Evolutionary conservation across 2,329 filamentous ascomycete genomes (phyloP), one percentile per base, ranked within the genome.

Genomic region (Fusarium pininemorale): DNA sequence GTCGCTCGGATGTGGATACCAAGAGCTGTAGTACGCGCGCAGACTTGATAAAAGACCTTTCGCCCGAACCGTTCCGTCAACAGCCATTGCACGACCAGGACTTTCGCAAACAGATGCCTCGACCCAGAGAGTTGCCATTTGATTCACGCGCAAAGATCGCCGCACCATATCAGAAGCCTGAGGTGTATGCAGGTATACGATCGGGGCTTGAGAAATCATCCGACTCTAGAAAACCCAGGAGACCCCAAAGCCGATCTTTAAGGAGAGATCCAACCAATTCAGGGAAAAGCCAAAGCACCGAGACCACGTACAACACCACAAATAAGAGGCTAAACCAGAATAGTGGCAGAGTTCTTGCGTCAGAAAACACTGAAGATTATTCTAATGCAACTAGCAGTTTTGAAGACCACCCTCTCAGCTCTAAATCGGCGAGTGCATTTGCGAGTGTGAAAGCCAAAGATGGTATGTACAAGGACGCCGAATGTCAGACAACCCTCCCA

Each of bases 121-220:
- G 48, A 20, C 80, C 79, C 47, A 79, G 81, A 24, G 72, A 75
- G 16, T 76, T 82, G 16, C 81, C 81, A 7, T 82, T 81, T 48
- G 60, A 59, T 39, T 53, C 63, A 22, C 24, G 39, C 6, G 13
- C 56, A 24, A 74, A 66, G 28, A 42, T 18, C 41, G 16, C 24
- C 12, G 48, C 32, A 35, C 24, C 51, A 35, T 24, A 26, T 26
- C 39, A 38, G 48, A 50, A 44, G 12, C n/a, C 41, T 41, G 26
- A 24, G 28, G 32, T 22, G 37, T 26, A 45, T 44, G 32, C 13
- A 42, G 38, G 39, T 42, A 32, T n/a, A 14, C 30, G 20, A 47
- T 10, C 38, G 16, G 37, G 53, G 13, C 24, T 10, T 37, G 24
- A 22, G 6, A 44, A 30, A 30, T 8, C 20, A 10, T n/a, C n/a